Conservation (phyloP, 352 stramenopile species). For the Hyaloperonospora brassicae region DNA sequence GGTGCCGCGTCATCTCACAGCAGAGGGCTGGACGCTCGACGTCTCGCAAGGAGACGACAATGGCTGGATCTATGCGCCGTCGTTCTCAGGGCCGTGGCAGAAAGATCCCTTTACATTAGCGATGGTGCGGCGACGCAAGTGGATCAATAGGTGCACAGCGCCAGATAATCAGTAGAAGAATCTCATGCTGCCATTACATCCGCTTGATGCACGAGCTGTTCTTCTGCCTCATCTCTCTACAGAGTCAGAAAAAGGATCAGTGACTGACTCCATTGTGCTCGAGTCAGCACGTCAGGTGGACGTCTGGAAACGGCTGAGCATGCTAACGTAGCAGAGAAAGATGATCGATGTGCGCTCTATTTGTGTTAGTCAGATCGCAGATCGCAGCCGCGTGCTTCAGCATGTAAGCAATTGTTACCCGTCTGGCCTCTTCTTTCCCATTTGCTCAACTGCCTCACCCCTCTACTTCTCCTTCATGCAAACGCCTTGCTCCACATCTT, state of each 20-base stretch:
- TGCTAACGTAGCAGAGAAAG: too few relatives aligned
- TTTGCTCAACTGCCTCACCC: conserved; percentile 3
- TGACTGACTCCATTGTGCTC: too few relatives aligned
- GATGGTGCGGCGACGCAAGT: conserved; percentile 75
- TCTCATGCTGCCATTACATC: not conserved
- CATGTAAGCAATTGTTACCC: conserved; percentile 22
- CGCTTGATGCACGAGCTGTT: not conserved
- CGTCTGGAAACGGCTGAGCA: too few relatives aligned
- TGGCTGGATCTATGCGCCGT: conserved; percentile 78
- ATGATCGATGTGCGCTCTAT: too few relatives aligned
- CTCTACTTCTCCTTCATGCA: conserved; percentile 26
- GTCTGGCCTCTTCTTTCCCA: conserved; percentile 9
- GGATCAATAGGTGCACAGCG: conserved; percentile 64
- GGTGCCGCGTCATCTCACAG: conserved; percentile 42
- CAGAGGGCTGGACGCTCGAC: conserved; percentile 70
- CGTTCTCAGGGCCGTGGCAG: conserved; percentile 73
- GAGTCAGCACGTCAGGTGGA: too few relatives aligned
- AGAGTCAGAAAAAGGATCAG: not conserved
- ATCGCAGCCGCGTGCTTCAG: conserved; percentile 12
- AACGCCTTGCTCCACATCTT: conserved; percentile 88
- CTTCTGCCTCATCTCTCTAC: not conserved
- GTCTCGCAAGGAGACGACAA: conserved; percentile 72
- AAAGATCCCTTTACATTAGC: conserved; percentile 63
- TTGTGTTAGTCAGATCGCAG: conserved; percentile 2
- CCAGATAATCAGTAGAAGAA: conserved; percentile 20